Evolutionary conservation across 2,329 filamentous ascomycete species (phyloP).

Genomic region (Fusarium buxicola): DNA sequence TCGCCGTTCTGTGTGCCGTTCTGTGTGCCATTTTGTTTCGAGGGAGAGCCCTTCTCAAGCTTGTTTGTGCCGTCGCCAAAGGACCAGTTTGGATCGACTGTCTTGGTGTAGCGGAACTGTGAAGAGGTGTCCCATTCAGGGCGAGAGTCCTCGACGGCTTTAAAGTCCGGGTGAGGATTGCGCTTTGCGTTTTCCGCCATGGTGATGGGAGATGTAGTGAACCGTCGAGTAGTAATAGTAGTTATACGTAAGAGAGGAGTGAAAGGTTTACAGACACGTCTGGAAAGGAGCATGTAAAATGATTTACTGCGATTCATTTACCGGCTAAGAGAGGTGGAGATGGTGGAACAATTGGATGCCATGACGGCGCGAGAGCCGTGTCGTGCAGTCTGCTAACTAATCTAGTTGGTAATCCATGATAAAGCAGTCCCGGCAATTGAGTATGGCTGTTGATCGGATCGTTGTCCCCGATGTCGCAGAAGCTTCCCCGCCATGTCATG

Average conservation of each 20-base stretch:
- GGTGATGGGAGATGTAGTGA: slow-evolving; percentile 28
- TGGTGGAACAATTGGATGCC: slow-evolving; percentile 9
- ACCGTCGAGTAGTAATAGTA: not conserved
- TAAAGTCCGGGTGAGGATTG: slow-evolving; percentile 77
- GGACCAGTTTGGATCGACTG: slow-evolving; percentile 73
- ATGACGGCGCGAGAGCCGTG: too few species aligned
- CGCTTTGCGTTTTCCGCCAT: slow-evolving; percentile 59
- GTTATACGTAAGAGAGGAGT: slow-evolving; percentile 2
- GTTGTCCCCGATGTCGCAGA: not conserved
- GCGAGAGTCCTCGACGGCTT: slow-evolving; percentile 74
- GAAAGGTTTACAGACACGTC: slow-evolving; percentile 15
- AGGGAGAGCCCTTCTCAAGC: slow-evolving; percentile 39
- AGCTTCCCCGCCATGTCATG: not conserved
- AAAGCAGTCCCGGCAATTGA: slow-evolving; percentile 22
- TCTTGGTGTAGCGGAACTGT: slow-evolving; percentile 69
- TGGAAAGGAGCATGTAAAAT: slow-evolving; percentile 1
- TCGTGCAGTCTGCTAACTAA: slow-evolving; percentile 8
- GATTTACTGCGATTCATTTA: not conserved
- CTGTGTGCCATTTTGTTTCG: not conserved
- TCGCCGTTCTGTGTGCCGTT: too few species aligned
- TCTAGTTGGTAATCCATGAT: slow-evolving; percentile 35
- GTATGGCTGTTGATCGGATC: not conserved
- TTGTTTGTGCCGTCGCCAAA: slow-evolving; percentile 74
- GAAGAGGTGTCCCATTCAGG: slow-evolving; percentile 66
- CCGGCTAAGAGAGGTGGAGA: slow-evolving; percentile 15